These are phyloP conservation scores for Euptelea pleiosperma DNA, from an alignment of 164 flowering plant genomes.

Conservation along the genomic window DNA sequence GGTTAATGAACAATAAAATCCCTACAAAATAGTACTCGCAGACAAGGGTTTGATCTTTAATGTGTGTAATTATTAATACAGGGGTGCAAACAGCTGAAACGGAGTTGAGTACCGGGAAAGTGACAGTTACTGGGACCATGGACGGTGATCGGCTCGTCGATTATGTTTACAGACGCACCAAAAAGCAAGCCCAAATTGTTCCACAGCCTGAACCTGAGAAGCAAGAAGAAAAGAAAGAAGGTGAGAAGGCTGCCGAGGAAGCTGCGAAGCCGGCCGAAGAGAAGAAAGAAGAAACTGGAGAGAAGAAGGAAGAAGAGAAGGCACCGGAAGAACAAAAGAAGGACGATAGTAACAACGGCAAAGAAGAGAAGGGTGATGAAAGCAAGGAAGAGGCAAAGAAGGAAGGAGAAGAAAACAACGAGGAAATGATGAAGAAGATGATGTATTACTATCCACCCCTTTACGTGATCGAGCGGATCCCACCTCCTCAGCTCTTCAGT, in stretches of 20 bases:
- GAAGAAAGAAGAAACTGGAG: constrained; percentile 28
- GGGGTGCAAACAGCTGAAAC: constrained; percentile 81
- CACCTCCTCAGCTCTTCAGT: constrained; percentile 88
- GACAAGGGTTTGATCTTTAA: too few relatives aligned
- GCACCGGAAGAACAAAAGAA: constrained; percentile 3
- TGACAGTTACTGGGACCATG: constrained; percentile 87
- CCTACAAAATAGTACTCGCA: too few relatives aligned
- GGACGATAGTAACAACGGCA: constrained; percentile 8
- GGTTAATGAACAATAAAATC: too few relatives aligned
- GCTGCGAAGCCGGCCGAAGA: constrained; percentile 30
- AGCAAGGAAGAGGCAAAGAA: constrained; percentile 15
- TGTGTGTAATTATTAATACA: too few relatives aligned
- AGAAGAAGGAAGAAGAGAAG: constrained; percentile 25
- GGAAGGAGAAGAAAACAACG: constrained; percentile 12
- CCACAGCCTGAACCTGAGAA: constrained; percentile 52
- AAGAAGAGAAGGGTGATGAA: constrained; percentile 19
- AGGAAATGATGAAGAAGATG: constrained; percentile 28
- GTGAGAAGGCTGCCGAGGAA: constrained; percentile 30
- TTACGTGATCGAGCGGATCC: constrained; percentile 71
- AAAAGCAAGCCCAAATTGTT: constrained; percentile 71
- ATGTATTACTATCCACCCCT: constrained; percentile 54
- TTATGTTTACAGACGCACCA: constrained; percentile 78
- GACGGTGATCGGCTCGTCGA: constrained; percentile 72
- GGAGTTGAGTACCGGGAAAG: constrained; percentile 59
- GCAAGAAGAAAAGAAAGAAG: constrained; percentile 36